Base-by-base conservation (phyloP, 2,329 filamentous ascomycete genomes). In the Pseudogymnoascus sp. region DNA sequence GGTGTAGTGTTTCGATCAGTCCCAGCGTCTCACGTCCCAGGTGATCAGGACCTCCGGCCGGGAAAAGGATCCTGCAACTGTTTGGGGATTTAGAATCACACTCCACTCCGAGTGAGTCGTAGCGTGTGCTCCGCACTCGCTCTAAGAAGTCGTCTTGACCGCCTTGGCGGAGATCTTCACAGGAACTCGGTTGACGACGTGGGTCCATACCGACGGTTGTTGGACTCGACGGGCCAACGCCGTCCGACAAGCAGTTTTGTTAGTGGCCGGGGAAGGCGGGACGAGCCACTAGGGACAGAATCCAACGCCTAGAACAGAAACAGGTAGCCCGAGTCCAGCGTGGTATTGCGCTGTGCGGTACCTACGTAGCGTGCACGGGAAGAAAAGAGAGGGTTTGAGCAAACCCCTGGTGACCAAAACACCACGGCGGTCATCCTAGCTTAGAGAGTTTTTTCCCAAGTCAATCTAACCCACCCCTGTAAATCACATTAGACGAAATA, bases 231-330 rank as follows among this genome's bases (percentile, higher is more conserved):
- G 11, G 25, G 9, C 25, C 43, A 54, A 11, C 43, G 25, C n/a
- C 25, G n/a, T 16, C 43, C 8, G 30, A 33, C 43, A 54, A 33
- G 25, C 43, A 30, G 25, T 54, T 54, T 54, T 33, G 25, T 33
- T 54, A 54, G 47, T 54, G 25, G 9, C 47, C 47, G 47, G 47
- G 47, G 47, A 54, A 54, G 47, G 16, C 47, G 47, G 47, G 47
- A 54, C 47, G 47, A 54, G 47, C 47, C 47, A 54, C 28, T 54
- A 54, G 47, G n/a, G 47, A 33, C 47, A 33, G 2, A 33, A 54
- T 33, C 47, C 28, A 54, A 33, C 47, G 47, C 47, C 47, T 33
- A 54, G 47, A 54, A 33, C 47, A 54, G 47, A 54, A 54, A 54
- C 28, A 20, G 47, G 47, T 20, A 54, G 47, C 16, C 9, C 16